Evolutionary conservation across 2,329 filamentous ascomycete genomes (phyloP).

Genomic region (Zalaria sp.): DNA sequence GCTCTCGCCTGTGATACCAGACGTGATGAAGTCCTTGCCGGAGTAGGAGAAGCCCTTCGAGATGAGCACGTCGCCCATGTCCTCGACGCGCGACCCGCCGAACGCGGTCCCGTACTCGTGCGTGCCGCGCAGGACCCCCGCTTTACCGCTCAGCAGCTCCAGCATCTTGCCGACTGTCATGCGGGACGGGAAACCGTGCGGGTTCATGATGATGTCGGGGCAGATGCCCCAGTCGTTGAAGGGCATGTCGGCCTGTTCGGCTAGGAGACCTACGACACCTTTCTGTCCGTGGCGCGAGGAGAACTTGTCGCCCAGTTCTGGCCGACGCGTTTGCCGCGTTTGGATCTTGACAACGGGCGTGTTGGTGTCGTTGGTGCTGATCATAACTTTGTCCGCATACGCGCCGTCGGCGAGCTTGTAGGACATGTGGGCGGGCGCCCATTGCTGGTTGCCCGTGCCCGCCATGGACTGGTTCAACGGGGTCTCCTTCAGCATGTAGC

Average conservation of each 20-base stretch:
- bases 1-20: slow-evolving; percentile 85
- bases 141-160: slow-evolving; percentile 88
- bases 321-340: slow-evolving; percentile 86
- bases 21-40: slow-evolving; percentile 93
- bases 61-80: slow-evolving; percentile 76
- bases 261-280: slow-evolving; percentile 92
- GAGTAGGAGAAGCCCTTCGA: slow-evolving; percentile 89
- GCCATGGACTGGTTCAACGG: slow-evolving; percentile 67
- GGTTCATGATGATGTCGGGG: slow-evolving; percentile 99
- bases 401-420: slow-evolving; percentile 61
- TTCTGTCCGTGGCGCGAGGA: slow-evolving; percentile 97
- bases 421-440: slow-evolving; percentile 7
- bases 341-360: slow-evolving; percentile 84
- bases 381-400: slow-evolving; percentile 93
- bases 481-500: slow-evolving; percentile 80
- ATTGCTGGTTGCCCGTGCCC: slow-evolving; percentile 34
- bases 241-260: slow-evolving; percentile 91
- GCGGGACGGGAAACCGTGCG: slow-evolving; percentile 96
- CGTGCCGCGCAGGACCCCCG: slow-evolving; percentile 70
- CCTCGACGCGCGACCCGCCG: slow-evolving; percentile 69
- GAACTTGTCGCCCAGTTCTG: slow-evolving; percentile 96
- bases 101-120: slow-evolving; percentile 85
- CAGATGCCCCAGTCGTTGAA: slow-evolving; percentile 82
- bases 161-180: slow-evolving; percentile 99
- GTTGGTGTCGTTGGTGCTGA: slow-evolving; percentile 78